phyloP scores from a whole-genome alignment of 1,284 basidiomycete genomes.

The Takashimella tepidaria region DNA sequence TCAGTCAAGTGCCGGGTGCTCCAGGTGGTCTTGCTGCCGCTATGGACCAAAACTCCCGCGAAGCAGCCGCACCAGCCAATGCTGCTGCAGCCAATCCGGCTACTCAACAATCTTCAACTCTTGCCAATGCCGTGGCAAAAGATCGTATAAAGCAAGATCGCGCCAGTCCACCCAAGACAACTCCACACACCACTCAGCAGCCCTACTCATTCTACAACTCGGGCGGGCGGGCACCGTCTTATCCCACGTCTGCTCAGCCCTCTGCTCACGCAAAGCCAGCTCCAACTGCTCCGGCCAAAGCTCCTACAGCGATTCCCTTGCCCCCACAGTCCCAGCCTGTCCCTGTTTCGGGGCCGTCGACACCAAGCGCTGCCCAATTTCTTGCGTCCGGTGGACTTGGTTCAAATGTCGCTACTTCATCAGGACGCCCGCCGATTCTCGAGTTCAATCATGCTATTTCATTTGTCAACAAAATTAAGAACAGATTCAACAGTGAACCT shows the following conservation, averaged over 20 bases:
- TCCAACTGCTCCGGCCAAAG: conserved; percentile 2
- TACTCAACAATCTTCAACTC: conserved; percentile 2
- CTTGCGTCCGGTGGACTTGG: conserved; percentile 26
- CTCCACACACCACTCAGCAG: conserved; percentile 5
- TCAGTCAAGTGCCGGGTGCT: conserved; percentile 54
- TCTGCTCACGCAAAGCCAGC: conserved; percentile 26
- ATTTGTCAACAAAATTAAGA: conserved; percentile 99
- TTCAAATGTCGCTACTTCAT: not conserved
- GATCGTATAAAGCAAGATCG: not conserved
- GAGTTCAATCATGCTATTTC: conserved; percentile 98
- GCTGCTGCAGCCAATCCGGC: conserved; percentile 6
- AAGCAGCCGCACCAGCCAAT: conserved; percentile 15
- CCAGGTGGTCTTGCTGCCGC: conserved; percentile 44
- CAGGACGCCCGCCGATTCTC: conserved; percentile 46
- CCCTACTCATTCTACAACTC: conserved; percentile 1
- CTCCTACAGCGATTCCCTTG: conserved; percentile 15
- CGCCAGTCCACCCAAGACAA: conserved; percentile 4
- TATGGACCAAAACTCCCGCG: conserved; percentile 27
- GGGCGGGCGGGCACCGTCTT: conserved; percentile 5
- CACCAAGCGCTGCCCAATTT: conserved; percentile 37
- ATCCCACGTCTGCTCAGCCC: conserved; percentile 12
- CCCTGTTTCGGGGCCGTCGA: conserved; percentile 35
- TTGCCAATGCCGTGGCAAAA: conserved; percentile 7
- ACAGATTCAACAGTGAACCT: conserved; percentile 81
- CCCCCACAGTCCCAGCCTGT: conserved; percentile 22